Base-by-base conservation (phyloP, 2,329 filamentous ascomycete genomes). In the Diaporthe sp. region DNA sequence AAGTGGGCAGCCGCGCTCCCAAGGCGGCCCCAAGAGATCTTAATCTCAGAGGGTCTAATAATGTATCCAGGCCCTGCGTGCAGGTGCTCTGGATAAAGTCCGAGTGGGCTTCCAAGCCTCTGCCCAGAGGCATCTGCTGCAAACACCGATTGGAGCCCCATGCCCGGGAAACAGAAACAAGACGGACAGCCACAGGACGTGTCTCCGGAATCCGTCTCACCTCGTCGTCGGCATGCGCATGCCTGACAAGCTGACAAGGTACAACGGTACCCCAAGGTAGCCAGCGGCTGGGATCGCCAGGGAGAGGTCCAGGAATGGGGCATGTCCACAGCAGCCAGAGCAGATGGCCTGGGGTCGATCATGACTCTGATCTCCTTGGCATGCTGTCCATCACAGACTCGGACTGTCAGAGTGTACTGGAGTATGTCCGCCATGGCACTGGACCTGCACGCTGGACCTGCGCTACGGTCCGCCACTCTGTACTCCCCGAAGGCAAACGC, bases 131-230 rank as follows among this genome's bases (percentile, higher is more conserved):
- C 44, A 55, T 25, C 57, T 72, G 57, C 44, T 53, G 44, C 31
- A 72, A 72, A 39, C 37, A 62, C 70, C 65, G 65, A 68, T 68
- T 53, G 65, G 65, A 68, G 34, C 31, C 19, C 44, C 62, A 68
- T 12, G 31, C 46, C 46, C 49, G 65, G 65, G 65, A 39, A 55
- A 55, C 46, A 69, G 65, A 53, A 22, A 22, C 49, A 55, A 8
- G 31, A 37, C 34, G 49, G 65, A 39, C 49, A 69, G 34, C 49
- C 65, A 55, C 65, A 69, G 49, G 46, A 68, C 46, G 22, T 34
- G 65, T 53, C 22, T 68, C 46, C 46, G 65, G 46, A 68, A 28
- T 53, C 65, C 65, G 65, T 69, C 65, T 69, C 65, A 69, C 65
- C 65, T 39, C 22, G 65, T 55, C 49, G 49, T 49, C 62, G 31